A percentile compares a stretch with the other conserved stretches of the same genome.
phyloP scores from a whole-genome alignment of 1,284 basidiomycete species.

The Volvariella surrecta region DNA sequence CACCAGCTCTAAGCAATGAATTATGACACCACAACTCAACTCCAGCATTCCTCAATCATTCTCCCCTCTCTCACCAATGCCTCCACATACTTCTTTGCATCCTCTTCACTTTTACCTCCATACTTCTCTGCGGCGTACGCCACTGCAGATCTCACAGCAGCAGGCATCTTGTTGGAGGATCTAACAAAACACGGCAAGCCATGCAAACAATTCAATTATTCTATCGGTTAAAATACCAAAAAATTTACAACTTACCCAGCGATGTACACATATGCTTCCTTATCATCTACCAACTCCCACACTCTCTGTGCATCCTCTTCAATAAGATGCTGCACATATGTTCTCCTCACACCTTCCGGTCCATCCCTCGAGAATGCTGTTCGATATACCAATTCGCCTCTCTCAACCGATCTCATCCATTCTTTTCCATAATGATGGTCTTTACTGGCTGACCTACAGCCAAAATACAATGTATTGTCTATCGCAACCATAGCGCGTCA shows the following conservation, averaged over 20 bases:
- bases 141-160: conserved; percentile 72
- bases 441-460: conserved; percentile 68
- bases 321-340: conserved; percentile 87
- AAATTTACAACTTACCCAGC: conserved; percentile 57
- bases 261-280: conserved; percentile 65
- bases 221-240: conserved; percentile 3
- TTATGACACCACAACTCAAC: conserved; percentile 21
- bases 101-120: conserved; percentile 47
- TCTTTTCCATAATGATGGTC: conserved; percentile 79
- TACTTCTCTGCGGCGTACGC: conserved; percentile 43
- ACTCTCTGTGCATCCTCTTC: conserved; percentile 52
- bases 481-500: too few species aligned
- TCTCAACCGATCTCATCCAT: conserved; percentile 48
- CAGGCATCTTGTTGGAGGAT: conserved; percentile 94
- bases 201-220: not conserved
- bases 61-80: conserved; percentile 66
- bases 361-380: conserved; percentile 77
- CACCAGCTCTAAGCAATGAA: too few species aligned
- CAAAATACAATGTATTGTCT: conserved; percentile 84
- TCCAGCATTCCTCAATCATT: conserved; percentile 92
- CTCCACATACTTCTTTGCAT: conserved; percentile 60
- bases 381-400: conserved; percentile 47
- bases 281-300: conserved; percentile 54
- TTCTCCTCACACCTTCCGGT: conserved; percentile 45
- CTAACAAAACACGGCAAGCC: conserved; percentile 36